Evolutionary conservation across 2,329 filamentous ascomycete genomes (phyloP).

Genomic region (Fusarium sterilihyphosum): DNA sequence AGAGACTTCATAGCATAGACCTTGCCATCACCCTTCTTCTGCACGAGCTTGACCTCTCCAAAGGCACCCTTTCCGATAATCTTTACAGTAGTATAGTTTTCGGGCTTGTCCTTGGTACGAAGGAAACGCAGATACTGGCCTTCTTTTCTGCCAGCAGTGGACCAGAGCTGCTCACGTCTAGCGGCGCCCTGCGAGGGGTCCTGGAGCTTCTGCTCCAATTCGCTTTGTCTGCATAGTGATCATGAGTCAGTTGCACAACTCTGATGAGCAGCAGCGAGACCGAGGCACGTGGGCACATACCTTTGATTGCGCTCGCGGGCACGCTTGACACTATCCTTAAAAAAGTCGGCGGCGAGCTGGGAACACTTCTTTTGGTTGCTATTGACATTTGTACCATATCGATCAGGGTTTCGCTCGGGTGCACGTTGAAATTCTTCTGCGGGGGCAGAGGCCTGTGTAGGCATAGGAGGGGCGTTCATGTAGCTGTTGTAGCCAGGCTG

Average conservation of each 20-base stretch:
- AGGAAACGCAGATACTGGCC: slow-evolving; percentile 94
- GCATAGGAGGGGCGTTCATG: slow-evolving; percentile 72
- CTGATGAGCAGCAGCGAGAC: background rate
- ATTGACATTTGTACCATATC: slow-evolving; percentile 71
- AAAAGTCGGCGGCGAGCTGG: slow-evolving; percentile 85
- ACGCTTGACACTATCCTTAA: slow-evolving; percentile 97
- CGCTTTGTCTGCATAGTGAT: slow-evolving; percentile 74
- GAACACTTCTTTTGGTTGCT: slow-evolving; percentile 78
- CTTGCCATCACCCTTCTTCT: slow-evolving; percentile 95
- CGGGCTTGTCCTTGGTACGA: slow-evolving; percentile 89
- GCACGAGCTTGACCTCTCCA: slow-evolving; percentile 96
- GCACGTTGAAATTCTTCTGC: slow-evolving; percentile 80
- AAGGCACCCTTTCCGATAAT: slow-evolving; percentile 99
- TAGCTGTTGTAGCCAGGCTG: slow-evolving; percentile 72
- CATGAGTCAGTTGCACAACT: slow-evolving; percentile 14
- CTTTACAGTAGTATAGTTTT: slow-evolving; percentile 96
- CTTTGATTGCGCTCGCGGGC: slow-evolving; percentile 94
- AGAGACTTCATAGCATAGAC: slow-evolving; percentile 98
- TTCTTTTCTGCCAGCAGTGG: slow-evolving; percentile 86
- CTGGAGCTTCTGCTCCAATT: slow-evolving; percentile 86
- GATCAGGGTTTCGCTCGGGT: slow-evolving; percentile 88
- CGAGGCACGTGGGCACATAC: slow-evolving; percentile 59
- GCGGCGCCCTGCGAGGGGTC: slow-evolving; percentile 79
- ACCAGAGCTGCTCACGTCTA: slow-evolving; percentile 85
- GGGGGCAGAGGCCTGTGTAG: slow-evolving; percentile 65